Base-by-base conservation (phyloP, 495 filamentous ascomycete species). In the Penicillium atrosanguineum region DNA sequence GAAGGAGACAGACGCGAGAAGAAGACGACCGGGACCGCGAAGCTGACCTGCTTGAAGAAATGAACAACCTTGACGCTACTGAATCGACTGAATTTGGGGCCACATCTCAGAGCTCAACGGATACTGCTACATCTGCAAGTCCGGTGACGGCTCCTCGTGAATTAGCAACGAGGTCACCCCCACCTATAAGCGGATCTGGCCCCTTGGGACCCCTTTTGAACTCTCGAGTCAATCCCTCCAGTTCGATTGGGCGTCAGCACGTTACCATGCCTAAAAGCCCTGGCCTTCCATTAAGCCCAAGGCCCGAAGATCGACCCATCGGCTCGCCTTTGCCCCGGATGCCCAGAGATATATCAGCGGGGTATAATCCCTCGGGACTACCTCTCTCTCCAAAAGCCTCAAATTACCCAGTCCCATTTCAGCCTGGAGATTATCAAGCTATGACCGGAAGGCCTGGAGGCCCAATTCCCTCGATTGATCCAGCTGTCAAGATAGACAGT, bases 11-110 rank as follows among this genome's bases (percentile, higher is more conserved):
- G 59, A 97, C 91, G 0, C 82, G 91, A 53, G 90, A 91, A 64
- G 91, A 94, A 46, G 91, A 97, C 62, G 91, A 97, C 55, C 76
- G 78, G 48, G 83, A 91, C 44, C 83, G 91, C 36, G 89, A 91
- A 67, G 79, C 81, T 7, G 63, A 84, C 8, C 75, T 84, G 15
- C 63, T 74, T 48, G 81, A 80, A 59, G 87, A 93, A 52, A 74
- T 82, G 18, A 84, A 87, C 74, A 40, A 78, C 81, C 46, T 90
- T 83, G 69, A 64, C 78, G 38, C 91, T 84, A 7, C 84, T 83
- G 66, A 87, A 84, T 68, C 82, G 83, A 41, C 40, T 6, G 39
- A 52, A 15, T 16, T 57, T 39, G 51, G 26, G 21, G 44, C 38
- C 3, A 40, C 38, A 40, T 52, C 47, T 4, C 50, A 48, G 6